Evolutionary conservation across 208 protist genomes (phyloP).

Genomic region (Trypanosoma lewisi): DNA sequence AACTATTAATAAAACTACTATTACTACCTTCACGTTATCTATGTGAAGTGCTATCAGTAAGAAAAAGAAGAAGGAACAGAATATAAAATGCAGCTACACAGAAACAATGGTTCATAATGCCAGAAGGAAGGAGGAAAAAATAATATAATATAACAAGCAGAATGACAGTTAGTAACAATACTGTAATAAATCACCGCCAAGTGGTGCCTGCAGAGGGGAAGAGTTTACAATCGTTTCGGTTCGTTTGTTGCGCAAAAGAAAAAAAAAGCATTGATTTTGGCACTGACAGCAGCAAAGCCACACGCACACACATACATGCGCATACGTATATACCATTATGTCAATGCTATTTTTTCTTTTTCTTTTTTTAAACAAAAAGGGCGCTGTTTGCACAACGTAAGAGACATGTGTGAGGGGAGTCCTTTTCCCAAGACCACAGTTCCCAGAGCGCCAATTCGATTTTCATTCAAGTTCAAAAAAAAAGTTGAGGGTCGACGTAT

Average conservation of each 20-base stretch:
- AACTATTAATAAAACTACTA: not conserved
- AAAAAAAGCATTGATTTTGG: not conserved
- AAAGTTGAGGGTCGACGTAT: constrained; percentile 32
- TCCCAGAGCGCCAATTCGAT: constrained; percentile 65
- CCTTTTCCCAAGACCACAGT: constrained; percentile 55
- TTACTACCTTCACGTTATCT: constrained; percentile 1
- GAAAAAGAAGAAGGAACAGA: too few species aligned
- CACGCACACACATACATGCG: too few species aligned
- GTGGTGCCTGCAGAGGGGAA: not conserved
- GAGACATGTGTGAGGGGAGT: constrained; percentile 62
- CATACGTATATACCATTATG: not conserved
- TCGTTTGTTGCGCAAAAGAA: too few species aligned
- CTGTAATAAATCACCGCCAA: constrained; percentile 14
- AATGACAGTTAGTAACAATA: not conserved
- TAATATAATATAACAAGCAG: constrained; percentile 1
- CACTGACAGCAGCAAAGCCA: not conserved
- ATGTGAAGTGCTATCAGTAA: not conserved
- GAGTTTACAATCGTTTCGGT: constrained; percentile 7
- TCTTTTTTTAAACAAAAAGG: constrained; percentile 3
- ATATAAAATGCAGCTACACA: too few species aligned
- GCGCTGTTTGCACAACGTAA: constrained; percentile 72
- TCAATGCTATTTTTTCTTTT: not conserved
- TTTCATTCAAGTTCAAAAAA: constrained; percentile 82
- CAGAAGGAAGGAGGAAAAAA: constrained; percentile 8
- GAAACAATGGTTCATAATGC: too few species aligned